Conservation (phyloP, 257 asterid genomes). For the Nicotiana sylvestris region DNA sequence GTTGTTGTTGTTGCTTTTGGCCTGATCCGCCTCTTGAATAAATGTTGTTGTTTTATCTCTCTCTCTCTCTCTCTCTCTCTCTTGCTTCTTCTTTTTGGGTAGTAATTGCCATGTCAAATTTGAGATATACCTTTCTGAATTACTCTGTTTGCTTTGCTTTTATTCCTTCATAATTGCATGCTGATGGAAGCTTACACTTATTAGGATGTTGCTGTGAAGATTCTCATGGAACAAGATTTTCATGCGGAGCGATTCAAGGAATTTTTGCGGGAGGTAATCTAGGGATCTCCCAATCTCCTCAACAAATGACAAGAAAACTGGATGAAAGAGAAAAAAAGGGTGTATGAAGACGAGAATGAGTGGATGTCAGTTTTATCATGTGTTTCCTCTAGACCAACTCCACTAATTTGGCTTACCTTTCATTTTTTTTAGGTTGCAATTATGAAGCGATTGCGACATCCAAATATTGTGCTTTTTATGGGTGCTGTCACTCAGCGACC, state of each 20-base stretch:
- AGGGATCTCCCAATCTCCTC: not conserved
- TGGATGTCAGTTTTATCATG: not conserved
- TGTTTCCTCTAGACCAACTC: not conserved
- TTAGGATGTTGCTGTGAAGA: conserved; percentile 98
- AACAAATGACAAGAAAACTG: not conserved
- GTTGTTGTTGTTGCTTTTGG: not conserved
- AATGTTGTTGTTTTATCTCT: not conserved
- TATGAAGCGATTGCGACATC: conserved; percentile 93
- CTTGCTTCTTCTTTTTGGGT: not conserved
- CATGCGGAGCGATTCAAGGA: conserved; percentile 73
- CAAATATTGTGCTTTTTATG: conserved; percentile 97
- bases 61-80: not conserved
- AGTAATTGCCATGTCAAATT: not conserved
- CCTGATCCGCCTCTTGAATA: not conserved
- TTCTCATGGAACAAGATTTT: conserved; percentile 94
- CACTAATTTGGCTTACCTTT: conserved; percentile 14
- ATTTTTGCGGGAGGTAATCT: conserved; percentile 71
- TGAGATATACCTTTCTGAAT: conserved; percentile 4
- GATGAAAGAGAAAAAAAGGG: not conserved
- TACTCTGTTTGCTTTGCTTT: not conserved
- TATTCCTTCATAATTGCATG: conserved; percentile 4
- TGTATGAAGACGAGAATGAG: not conserved
- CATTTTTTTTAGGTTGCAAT: conserved; percentile 67
- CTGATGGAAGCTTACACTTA: not conserved
- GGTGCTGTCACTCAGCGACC: conserved; percentile 96